Conservation (phyloP, 2,329 filamentous ascomycete genomes). For the Botryotinia convoluta region DNA sequence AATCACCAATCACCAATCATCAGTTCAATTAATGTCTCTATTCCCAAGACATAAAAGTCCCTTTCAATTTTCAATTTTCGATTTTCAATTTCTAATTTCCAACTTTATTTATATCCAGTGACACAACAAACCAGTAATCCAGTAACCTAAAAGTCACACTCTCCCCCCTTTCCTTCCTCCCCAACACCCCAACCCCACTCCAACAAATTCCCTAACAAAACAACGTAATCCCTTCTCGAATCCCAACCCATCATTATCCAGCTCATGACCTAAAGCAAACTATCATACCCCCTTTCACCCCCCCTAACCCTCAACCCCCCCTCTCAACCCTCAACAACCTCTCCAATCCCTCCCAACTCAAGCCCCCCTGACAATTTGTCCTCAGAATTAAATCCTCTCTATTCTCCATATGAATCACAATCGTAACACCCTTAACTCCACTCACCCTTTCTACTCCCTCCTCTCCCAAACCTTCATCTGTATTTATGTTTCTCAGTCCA, state of each 20-base stretch:
- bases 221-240: not conserved
- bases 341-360: not conserved
- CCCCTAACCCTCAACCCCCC: accelerated
- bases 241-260: not conserved
- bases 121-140: not conserved
- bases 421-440: slow-evolving; percentile 30
- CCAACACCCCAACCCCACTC: not conserved
- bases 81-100: not conserved
- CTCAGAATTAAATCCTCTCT: slow-evolving; percentile 32
- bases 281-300: not conserved
- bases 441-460: not conserved
- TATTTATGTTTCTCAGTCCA: not conserved
- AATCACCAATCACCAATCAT: no score
- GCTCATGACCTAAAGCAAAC: not conserved
- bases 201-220: not conserved
- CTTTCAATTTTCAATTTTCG: not conserved
- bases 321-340: not conserved
- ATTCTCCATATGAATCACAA: slow-evolving; percentile 30
- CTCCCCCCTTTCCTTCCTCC: no score
- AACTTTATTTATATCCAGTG: not conserved
- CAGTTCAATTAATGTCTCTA: not conserved
- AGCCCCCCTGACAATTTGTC: not conserved
- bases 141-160: not conserved
- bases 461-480: not conserved
- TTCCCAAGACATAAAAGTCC: accelerated